A percentile compares a stretch with the other conserved stretches of the same genome.
Evolutionary conservation across 768 basidiomycete species (phyloP).

Genomic region (Calocybe indica): DNA sequence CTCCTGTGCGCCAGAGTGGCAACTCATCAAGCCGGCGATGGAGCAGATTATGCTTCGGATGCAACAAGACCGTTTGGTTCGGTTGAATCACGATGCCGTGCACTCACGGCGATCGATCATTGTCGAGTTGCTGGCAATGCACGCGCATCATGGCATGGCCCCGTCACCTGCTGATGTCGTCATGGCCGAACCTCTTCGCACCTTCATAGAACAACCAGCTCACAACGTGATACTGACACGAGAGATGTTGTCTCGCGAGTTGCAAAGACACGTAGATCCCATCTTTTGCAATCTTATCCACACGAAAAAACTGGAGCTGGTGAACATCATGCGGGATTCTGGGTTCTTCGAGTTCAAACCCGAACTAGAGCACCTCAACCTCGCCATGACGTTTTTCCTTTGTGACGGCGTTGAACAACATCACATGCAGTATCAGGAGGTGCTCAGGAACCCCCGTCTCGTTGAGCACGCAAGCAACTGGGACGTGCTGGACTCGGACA

Average conservation of each 20-base stretch:
- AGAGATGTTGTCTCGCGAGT: too few species aligned
- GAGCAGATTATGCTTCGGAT: neutral
- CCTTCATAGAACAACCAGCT: slow-evolving; percentile 4
- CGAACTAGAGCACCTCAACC: slow-evolving; percentile 9
- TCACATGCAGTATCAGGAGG: slow-evolving; percentile 10
- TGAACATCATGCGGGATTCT: slow-evolving; percentile 13
- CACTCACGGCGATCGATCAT: neutral
- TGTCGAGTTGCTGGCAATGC: neutral
- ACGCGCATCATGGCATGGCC: neutral
- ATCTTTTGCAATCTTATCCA: too few species aligned
- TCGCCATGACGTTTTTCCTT: slow-evolving; percentile 16
- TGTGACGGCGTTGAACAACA: too few species aligned
- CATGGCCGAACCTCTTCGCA: slow-evolving; percentile 11
- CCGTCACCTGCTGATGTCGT: slow-evolving; percentile 14
- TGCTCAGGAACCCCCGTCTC: slow-evolving; percentile 11
- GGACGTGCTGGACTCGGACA: neutral
- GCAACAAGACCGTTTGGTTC: neutral
- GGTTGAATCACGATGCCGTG: neutral
- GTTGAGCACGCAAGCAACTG: too few species aligned
- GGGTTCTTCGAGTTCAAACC: neutral
- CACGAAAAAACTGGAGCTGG: slow-evolving; percentile 5
- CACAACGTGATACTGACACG: too few species aligned
- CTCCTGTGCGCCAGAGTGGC: neutral
- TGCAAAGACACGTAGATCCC: too few species aligned
- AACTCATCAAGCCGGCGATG: neutral